A percentile compares a stretch with the other conserved stretches of the same genome.
phyloP scores from a whole-genome alignment of 768 basidiomycete genomes.

The Tylopilus subfusipes region DNA sequence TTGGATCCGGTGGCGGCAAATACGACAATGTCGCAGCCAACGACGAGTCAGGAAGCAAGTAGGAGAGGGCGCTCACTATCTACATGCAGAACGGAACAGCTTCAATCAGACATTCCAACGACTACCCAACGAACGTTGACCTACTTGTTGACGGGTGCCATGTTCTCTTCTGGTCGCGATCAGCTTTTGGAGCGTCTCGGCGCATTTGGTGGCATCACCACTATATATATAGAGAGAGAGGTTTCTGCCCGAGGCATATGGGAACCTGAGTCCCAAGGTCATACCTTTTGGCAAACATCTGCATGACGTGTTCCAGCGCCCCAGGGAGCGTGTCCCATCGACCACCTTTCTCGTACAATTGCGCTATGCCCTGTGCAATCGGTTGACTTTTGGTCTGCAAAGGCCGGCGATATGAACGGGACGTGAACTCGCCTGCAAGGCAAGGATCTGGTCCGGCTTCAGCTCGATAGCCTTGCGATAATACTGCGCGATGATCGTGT shows the following conservation, averaged over 20 bases:
- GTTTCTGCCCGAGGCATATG: background rate
- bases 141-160: constrained; percentile 59
- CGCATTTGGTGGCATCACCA: constrained; percentile 73
- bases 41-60: constrained; percentile 73
- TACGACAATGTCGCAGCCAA: constrained; percentile 57
- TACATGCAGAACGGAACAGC: constrained; percentile 28
- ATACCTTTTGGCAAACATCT: constrained; percentile 57
- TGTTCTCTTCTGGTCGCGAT: constrained; percentile 58
- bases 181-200: constrained; percentile 75
- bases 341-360: constrained; percentile 63
- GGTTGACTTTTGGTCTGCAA: background rate
- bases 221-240: constrained; percentile 42
- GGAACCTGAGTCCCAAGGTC: constrained; percentile 14
- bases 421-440: constrained; percentile 68
- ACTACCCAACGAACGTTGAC: constrained; percentile 1
- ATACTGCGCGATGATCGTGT: constrained; percentile 42
- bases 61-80: constrained; percentile 63
- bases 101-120: background rate
- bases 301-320: constrained; percentile 53
- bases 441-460: constrained; percentile 68
- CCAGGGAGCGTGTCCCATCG: constrained; percentile 58
- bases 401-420: constrained; percentile 3
- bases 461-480: constrained; percentile 74
- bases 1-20: constrained; percentile 74
- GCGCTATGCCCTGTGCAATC: constrained; percentile 58